Percentiles rank a stretch among this genome's conserved stretches.
phyloP scores from a whole-genome alignment of 352 stramenopile species.

The Phytopythium kandeliae region DNA sequence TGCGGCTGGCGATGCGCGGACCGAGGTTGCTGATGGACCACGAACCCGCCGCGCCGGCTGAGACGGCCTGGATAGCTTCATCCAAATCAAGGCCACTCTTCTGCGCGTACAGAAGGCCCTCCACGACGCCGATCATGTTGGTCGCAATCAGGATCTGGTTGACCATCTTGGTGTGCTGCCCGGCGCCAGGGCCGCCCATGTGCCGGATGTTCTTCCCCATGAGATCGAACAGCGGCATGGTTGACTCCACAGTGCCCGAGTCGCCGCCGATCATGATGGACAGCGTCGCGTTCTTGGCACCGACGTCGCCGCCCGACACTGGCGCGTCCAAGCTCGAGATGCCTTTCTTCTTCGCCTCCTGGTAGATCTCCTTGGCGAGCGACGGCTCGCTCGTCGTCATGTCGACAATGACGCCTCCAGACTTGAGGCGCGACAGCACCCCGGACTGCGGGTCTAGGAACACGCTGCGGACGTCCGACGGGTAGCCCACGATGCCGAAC shows the following conservation, averaged over 20 bases:
- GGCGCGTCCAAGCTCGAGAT: slow-evolving; percentile 70
- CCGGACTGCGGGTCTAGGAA: slow-evolving; percentile 66
- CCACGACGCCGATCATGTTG: slow-evolving; percentile 88
- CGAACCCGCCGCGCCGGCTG: slow-evolving; percentile 77
- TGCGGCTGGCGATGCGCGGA: slow-evolving; percentile 80
- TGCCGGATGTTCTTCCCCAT: slow-evolving; percentile 91
- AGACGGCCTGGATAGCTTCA: slow-evolving; percentile 83
- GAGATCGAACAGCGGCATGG: slow-evolving; percentile 80
- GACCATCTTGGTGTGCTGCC: slow-evolving; percentile 91
- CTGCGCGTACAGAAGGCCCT: slow-evolving; percentile 86
- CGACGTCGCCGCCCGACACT: slow-evolving; percentile 84
- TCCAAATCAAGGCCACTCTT: slow-evolving; percentile 80
- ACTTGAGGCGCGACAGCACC: slow-evolving; percentile 57
- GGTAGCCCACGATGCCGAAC: slow-evolving; percentile 88
- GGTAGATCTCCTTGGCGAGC: slow-evolving; percentile 86
- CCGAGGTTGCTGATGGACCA: slow-evolving; percentile 91
- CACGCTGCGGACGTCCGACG: slow-evolving; percentile 78
- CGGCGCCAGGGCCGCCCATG: slow-evolving; percentile 77
- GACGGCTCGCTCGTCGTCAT: slow-evolving; percentile 89
- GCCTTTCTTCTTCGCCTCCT: slow-evolving; percentile 59
- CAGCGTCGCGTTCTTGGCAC: slow-evolving; percentile 77
- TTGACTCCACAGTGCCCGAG: slow-evolving; percentile 52
- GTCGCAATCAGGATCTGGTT: slow-evolving; percentile 89
- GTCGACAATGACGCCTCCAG: slow-evolving; percentile 82
- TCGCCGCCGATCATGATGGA: slow-evolving; percentile 91